Percentiles rank a stretch among this genome's conserved stretches.
These are phyloP conservation scores for Typha latifolia DNA, from an alignment of 176 grass and related monocot species.

Conservation along the genomic window DNA sequence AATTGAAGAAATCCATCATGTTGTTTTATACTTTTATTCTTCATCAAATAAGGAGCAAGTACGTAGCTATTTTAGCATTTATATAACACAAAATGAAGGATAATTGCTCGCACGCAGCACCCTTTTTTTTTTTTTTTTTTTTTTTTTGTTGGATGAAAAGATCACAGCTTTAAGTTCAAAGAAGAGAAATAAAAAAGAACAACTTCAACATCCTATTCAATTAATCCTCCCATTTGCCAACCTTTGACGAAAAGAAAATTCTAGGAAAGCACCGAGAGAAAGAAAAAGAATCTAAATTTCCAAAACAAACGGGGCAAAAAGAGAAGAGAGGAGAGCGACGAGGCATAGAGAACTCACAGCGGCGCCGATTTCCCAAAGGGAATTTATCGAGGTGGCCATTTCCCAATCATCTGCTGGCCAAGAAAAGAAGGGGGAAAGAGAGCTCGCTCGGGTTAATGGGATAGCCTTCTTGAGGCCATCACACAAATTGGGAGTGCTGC, in stretches of 20 bases:
- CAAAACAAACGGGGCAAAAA: neutral
- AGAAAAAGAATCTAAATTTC: too few relatives aligned
- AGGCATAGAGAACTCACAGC: constrained; percentile 8
- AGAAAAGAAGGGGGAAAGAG: constrained; percentile 1
- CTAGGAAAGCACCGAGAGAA: too few relatives aligned
- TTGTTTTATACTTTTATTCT: neutral
- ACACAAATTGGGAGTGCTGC: neutral
- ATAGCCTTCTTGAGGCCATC: constrained; percentile 36
- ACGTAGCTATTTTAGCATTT: too few relatives aligned
- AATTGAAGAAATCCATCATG: neutral
- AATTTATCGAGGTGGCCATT: constrained; percentile 38
- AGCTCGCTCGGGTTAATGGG: constrained; percentile 3
- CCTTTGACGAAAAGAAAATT: too few relatives aligned
- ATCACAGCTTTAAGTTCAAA: too few relatives aligned
- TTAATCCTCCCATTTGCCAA: too few relatives aligned
- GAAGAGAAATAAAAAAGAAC: too few relatives aligned
- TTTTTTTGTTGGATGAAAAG: too few relatives aligned
- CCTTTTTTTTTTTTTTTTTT: too few relatives aligned
- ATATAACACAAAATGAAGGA: too few relatives aligned
- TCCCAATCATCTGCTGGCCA: constrained; percentile 17
- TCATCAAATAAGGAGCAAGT: neutral
- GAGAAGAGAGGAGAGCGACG: neutral
- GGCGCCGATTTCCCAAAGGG: constrained; percentile 20
- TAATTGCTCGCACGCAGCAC: too few relatives aligned
- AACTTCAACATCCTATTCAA: too few relatives aligned